Base-by-base conservation (phyloP, 225 moss, liverwort and hornwort species). In the Pseudoscleropodium purum region DNA sequence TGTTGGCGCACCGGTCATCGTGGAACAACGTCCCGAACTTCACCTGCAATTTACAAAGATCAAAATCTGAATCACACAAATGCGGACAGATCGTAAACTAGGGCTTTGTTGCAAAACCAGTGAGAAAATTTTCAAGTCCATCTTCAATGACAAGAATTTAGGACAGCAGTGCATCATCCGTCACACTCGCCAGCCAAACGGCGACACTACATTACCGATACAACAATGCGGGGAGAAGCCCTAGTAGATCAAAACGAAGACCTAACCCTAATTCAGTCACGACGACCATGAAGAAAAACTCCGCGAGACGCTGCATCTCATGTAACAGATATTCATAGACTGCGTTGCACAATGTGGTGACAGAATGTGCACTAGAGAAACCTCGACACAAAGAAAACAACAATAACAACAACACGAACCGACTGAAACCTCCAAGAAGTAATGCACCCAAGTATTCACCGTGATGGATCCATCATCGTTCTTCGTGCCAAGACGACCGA, bases 11-110 rank as follows among this genome's bases (percentile, higher is more conserved):
- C 79, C 97, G 95, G 62, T 98, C 98, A 37, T 98, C 98, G 80
- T 98, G 89, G 84, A 98, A 98, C 83, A 98, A 86, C 18, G 97
- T 97, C 87, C 98, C 98, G 57, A 98, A 98, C 92, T 95, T 98
- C 91, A 98, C 98, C 95, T 97, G 93, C 88, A 74, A 33, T 62
- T 61, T 34, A 43, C 56, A n/a, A 27, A 54, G 39, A 20, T 52
- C 67, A 34, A 37, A 20, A 47, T 31, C 47, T 25, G 30, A 88
- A 49, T 88, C 49, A 59, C 25, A 47, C 5, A 30, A n/a, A 52
- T 60, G 54, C 29, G 36, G 43, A 10, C 23, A 52, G 65, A 43
- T 70, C 36, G 34, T 18, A 20, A 29, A 62, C 41, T 72, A 64
- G 27, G 56, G 54, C 30, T 68, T 20, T 6, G 31, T 13, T 8